Conservation (phyloP, 2,329 filamentous ascomycete genomes). For the Fusarium secorum region DNA sequence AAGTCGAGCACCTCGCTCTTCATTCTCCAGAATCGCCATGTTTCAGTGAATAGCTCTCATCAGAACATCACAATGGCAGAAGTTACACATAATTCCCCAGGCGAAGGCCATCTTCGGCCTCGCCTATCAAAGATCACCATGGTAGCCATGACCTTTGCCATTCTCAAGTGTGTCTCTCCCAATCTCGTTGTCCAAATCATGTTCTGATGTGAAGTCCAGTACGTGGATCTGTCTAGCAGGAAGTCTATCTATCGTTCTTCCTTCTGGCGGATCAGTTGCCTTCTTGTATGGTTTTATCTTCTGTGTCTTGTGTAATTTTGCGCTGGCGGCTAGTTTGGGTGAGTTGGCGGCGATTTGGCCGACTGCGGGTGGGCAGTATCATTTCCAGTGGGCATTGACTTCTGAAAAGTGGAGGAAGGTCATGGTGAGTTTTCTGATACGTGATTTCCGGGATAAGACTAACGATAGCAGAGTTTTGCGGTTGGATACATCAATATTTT, state of each 20-base stretch:
- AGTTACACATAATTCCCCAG: neutral
- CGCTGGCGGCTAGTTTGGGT: conserved; percentile 52
- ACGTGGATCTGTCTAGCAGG: conserved; percentile 50
- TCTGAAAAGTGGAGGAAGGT: conserved; percentile 49
- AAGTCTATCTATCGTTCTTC: conserved; percentile 52
- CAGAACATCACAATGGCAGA: neutral
- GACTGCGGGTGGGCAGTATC: conserved; percentile 57
- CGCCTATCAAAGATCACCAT: conserved; percentile 52
- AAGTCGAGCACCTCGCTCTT: neutral
- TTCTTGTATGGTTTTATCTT: conserved; percentile 57
- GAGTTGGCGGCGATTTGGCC: conserved; percentile 56
- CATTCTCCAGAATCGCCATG: neutral
- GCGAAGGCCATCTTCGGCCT: conserved; percentile 46
- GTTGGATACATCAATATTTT: conserved; percentile 54
- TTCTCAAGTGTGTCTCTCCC: conserved; percentile 46
- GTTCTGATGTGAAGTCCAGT: conserved; percentile 20
- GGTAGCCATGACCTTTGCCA: conserved; percentile 54
- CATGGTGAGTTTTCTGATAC: conserved; percentile 39
- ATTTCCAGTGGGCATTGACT: conserved; percentile 53
- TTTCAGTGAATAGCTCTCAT: neutral
- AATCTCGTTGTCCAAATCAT: rapidly evolving
- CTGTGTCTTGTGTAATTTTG: conserved; percentile 55
- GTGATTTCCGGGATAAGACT: rapidly evolving
- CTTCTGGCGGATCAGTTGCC: conserved; percentile 52
- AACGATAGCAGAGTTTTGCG: conserved; percentile 49